Evolutionary conservation across 345 rosid species (phyloP).

Genomic region (Cardiospermum halicacabum): DNA sequence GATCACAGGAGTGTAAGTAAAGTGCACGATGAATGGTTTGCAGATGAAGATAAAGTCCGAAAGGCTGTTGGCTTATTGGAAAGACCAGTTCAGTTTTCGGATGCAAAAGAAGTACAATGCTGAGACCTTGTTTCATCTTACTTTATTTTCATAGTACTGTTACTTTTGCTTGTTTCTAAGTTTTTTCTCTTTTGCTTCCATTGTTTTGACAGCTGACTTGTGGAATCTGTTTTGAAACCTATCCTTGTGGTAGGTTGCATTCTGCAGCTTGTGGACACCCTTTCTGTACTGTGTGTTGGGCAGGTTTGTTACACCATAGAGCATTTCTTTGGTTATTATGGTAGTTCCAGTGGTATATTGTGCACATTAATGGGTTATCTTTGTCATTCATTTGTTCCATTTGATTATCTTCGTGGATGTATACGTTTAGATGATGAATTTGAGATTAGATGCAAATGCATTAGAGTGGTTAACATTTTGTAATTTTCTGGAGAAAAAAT

Average conservation of each 20-base stretch:
- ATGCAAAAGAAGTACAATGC: constrained; percentile 43
- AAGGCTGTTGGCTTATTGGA: constrained; percentile 66
- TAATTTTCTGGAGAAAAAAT: neutral
- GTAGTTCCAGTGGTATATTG: neutral
- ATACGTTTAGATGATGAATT: neutral
- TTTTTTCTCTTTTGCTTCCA: constrained; percentile 8
- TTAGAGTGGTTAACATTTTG: neutral
- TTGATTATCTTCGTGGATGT: neutral
- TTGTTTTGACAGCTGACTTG: constrained; percentile 50
- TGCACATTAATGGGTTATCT: neutral
- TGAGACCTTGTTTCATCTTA: neutral
- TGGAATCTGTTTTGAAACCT: constrained; percentile 71
- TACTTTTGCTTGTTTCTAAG: constrained; percentile 1
- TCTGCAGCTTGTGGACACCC: constrained; percentile 86
- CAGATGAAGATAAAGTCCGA: constrained; percentile 69
- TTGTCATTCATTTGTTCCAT: neutral
- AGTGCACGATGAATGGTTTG: constrained; percentile 93
- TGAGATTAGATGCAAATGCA: neutral
- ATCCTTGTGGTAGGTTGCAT: constrained; percentile 30
- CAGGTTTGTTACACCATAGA: constrained; percentile 42
- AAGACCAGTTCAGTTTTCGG: constrained; percentile 36
- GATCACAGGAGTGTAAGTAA: constrained; percentile 64
- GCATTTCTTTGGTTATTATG: neutral
- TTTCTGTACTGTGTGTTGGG: constrained; percentile 67
- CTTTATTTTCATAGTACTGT: neutral